Evolutionary conservation across 2,329 filamentous ascomycete species (phyloP).

Genomic region (Penicillium brasilianum): DNA sequence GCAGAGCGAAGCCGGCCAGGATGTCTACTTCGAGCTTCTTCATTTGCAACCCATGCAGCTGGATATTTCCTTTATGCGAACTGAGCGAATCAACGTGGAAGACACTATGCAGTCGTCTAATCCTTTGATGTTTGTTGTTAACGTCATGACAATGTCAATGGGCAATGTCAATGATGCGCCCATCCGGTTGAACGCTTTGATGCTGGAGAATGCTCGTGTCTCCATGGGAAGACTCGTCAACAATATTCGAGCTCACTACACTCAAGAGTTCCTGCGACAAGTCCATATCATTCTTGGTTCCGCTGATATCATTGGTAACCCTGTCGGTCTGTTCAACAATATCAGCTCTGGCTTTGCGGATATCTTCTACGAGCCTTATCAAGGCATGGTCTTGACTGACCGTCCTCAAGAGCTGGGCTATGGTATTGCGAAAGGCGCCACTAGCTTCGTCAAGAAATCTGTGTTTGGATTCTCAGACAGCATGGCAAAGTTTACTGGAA

Average conservation of each 20-base stretch:
- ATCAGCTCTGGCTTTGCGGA: constrained; percentile 96
- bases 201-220: constrained; percentile 93
- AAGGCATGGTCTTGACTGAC: constrained; percentile 95
- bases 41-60: constrained; percentile 99
- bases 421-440: constrained; percentile 94
- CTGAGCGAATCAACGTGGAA: constrained; percentile 93
- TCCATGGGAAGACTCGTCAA: constrained; percentile 82
- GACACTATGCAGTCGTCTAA: constrained; percentile 90
- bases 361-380: constrained; percentile 99
- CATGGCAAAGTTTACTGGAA: constrained; percentile 96
- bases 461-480: constrained; percentile 97
- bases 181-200: constrained; percentile 87
- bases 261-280: constrained; percentile 93
- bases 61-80: constrained; percentile 94
- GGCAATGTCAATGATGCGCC: constrained; percentile 99
- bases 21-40: constrained; percentile 96
- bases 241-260: constrained; percentile 92
- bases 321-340: constrained; percentile 96
- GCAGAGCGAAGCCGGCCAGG: constrained; percentile 80
- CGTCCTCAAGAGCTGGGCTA: constrained; percentile 92
- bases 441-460: constrained; percentile 97
- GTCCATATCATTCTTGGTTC: constrained; percentile 97
- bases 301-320: constrained; percentile 96
- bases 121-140: constrained; percentile 98
- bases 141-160: constrained; percentile 98